Evolutionary conservation across 179 eudicot species (phyloP).

Genomic region (Carnegiea gigantea): DNA sequence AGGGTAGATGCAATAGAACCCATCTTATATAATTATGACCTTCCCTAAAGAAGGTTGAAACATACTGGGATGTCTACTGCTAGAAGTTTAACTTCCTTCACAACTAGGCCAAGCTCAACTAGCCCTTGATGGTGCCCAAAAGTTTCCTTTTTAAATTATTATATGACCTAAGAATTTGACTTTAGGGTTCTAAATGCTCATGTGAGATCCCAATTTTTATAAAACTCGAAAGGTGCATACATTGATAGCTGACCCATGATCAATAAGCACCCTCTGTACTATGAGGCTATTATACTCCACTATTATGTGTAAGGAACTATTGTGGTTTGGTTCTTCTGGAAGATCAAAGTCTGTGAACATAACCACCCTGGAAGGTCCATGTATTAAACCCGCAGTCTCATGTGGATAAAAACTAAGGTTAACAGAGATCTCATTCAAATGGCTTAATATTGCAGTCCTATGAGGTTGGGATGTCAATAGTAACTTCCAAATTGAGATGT

Average conservation of each 20-base stretch:
- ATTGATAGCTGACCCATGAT: neutral
- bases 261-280: neutral
- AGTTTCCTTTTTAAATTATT: neutral
- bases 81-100: too few relatives aligned
- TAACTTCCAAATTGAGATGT: too few relatives aligned
- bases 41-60: too few relatives aligned
- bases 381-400: neutral
- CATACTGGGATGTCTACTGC: too few relatives aligned
- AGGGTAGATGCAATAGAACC: too few relatives aligned
- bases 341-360: neutral
- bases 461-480: too few relatives aligned
- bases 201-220: neutral
- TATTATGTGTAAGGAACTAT: neutral
- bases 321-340: neutral
- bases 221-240: neutral
- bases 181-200: neutral
- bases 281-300: neutral
- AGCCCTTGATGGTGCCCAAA: neutral
- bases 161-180: neutral
- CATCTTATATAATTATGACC: too few relatives aligned
- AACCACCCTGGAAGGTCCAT: neutral
- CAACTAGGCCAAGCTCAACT: too few relatives aligned
- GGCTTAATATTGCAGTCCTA: neutral
- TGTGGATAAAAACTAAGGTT: neutral
- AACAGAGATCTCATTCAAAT: neutral